Base-by-base conservation (phyloP, 805 yeast species). In the Lipomyces anomalus region DNA sequence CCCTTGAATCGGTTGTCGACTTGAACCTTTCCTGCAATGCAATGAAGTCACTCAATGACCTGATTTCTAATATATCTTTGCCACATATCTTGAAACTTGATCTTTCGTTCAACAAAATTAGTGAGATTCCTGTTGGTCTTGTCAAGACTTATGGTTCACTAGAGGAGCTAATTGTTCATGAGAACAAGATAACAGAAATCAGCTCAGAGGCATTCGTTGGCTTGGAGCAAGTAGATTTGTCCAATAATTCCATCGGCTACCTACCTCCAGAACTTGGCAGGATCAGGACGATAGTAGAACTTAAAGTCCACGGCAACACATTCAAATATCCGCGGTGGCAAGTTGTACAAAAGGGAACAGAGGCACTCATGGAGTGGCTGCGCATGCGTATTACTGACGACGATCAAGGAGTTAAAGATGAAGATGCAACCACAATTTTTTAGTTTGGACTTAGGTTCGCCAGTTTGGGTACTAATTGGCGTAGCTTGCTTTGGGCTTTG, bases 301-400 rank as follows among this genome's bases (percentile, higher is more conserved):
- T 50, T 13, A 44, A 48, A 20, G 55, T 50, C 20, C 42, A 39
- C 21, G 55, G 55, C 16, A 50, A 50, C 21, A 43, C 44, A 33
- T 50, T 50, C 28, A 48, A 48, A 33, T 34, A 44, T 18, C 55
- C 55, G 26, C 33, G 55, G 28, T 35, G 44, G 42, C 52, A 50
- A 28, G 21, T 50, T 16, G 53, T 50, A 6, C 41, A 50, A 42
- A 50, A 50, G 24, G 55, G 55, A 9, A 50, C 55, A 13, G 55
- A 50, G 22, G 49, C 53, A 18, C 22, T 50, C 30, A 26, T 50
- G 53, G 46, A 50, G 33, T 50, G 55, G 55, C 33, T 50, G 21
- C 16, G 44, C 21, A 23, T 44, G 43, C 35, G 53, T 23, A 21
- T 50, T 11, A 50, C 53, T 4, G 52, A 37, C 4, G 48, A 45